Conservation (phyloP, 441 rosid genomes). For the Bruguiera hainesii region DNA sequence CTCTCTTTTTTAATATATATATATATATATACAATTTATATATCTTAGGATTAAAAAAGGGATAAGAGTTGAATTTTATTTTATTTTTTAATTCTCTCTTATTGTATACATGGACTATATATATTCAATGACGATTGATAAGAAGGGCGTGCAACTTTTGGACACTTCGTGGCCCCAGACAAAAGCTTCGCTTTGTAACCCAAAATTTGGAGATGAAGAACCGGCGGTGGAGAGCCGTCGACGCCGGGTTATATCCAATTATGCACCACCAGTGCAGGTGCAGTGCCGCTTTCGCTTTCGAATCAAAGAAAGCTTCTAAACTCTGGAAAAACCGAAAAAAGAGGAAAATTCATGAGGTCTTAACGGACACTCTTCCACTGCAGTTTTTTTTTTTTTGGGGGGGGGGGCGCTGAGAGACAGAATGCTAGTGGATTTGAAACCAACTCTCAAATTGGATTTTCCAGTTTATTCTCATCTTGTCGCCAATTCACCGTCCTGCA, state of each 20-base stretch:
- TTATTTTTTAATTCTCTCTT: too few relatives aligned
- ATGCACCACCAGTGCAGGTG: neutral
- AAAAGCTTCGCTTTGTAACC: neutral
- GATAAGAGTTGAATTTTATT: too few relatives aligned
- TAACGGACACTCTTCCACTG: neutral
- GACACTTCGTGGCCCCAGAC: neutral
- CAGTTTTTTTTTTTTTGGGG: neutral
- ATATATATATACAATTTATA: too few relatives aligned
- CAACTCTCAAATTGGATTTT: conserved; percentile 34
- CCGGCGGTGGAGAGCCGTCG: conserved; percentile 48
- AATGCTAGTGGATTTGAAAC: conserved; percentile 40
- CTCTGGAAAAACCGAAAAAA: too few relatives aligned
- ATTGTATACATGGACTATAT: too few relatives aligned
- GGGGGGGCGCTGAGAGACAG: neutral
- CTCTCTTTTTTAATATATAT: too few relatives aligned
- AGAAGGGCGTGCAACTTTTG: neutral
- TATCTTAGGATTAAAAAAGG: too few relatives aligned
- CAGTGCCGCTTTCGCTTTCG: neutral
- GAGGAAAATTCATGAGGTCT: too few relatives aligned
- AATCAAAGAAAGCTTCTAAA: neutral
- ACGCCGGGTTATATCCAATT: neutral
- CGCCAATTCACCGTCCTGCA: conserved; percentile 25
- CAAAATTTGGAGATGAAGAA: conserved; percentile 42
- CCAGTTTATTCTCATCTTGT: conserved; percentile 32
- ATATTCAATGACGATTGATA: too few relatives aligned